Evolutionary conservation across 129 eudicot genomes (phyloP).

Genomic region (Centaurea solstitialis): DNA sequence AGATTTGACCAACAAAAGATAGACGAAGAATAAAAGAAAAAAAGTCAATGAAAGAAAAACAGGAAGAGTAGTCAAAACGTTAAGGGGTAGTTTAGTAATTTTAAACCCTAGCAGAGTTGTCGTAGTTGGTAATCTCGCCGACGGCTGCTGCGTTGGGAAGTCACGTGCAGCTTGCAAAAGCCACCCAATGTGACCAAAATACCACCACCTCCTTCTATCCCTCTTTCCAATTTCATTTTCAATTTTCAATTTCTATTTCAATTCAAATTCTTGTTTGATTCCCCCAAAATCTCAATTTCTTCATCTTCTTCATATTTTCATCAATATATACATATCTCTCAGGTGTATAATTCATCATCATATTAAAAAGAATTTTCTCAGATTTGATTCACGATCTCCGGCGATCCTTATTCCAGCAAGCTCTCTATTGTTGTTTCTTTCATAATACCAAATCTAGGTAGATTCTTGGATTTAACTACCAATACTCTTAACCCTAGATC

Average conservation of each 20-base stretch:
- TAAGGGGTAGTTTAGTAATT: constrained; percentile 8
- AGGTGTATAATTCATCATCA: not conserved
- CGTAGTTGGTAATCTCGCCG: constrained; percentile 22
- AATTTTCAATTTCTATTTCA: constrained; percentile 12
- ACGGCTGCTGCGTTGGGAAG: constrained; percentile 35
- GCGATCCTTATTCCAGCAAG: constrained; percentile 13
- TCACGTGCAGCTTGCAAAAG: constrained; percentile 27
- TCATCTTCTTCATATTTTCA: not conserved
- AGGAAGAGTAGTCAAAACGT: constrained; percentile 9
- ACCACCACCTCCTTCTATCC: not conserved
- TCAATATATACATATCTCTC: no score
- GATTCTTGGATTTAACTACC: constrained; percentile 12
- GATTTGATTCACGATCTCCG: constrained; percentile 11
- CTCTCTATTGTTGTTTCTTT: constrained; percentile 1
- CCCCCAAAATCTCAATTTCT: constrained; percentile 8
- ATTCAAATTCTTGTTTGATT: constrained; percentile 28
- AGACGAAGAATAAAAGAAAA: not conserved
- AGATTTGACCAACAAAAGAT: not conserved
- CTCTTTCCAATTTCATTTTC: not conserved
- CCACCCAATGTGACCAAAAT: constrained; percentile 35
- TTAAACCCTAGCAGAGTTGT: not conserved
- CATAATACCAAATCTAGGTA: constrained; percentile 8
- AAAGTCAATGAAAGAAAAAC: not conserved
- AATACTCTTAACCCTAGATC: not conserved
- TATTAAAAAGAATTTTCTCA: constrained; percentile 2